These are phyloP conservation scores for Vickermania spadyakhi DNA, from an alignment of 208 protist species.

Conservation along the genomic window DNA sequence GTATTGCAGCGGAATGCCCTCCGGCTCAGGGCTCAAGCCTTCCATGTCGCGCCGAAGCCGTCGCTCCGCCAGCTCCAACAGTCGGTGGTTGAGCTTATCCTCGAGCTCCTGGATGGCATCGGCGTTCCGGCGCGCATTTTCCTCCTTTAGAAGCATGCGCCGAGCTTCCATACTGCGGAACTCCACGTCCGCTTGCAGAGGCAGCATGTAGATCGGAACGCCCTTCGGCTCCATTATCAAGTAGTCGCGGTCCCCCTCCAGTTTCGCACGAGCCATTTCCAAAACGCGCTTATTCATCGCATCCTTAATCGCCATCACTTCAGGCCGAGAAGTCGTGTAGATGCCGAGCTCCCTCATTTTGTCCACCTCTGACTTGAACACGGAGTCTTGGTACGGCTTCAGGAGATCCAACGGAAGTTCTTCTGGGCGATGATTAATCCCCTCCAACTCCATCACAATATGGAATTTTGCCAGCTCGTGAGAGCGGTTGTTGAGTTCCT, in stretches of 20 bases:
- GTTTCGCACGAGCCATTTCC: slow-evolving; percentile 48
- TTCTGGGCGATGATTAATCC: slow-evolving; percentile 24
- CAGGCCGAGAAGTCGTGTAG: background rate
- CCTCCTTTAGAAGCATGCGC: slow-evolving; percentile 47
- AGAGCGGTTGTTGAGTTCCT: slow-evolving; percentile 36
- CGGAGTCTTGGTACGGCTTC: slow-evolving; percentile 41
- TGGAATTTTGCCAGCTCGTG: slow-evolving; percentile 34
- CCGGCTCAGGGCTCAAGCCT: slow-evolving; percentile 23
- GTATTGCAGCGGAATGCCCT: slow-evolving; percentile 21
- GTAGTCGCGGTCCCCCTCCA: slow-evolving; percentile 63
- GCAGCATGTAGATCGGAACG: slow-evolving; percentile 53
- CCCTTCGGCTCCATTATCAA: slow-evolving; percentile 64
- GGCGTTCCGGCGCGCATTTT: slow-evolving; percentile 39
- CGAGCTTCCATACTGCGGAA: slow-evolving; percentile 38
- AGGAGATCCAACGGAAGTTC: slow-evolving; percentile 46
- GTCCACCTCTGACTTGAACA: slow-evolving; percentile 28
- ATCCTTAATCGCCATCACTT: background rate
- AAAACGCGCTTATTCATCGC: slow-evolving; percentile 71
- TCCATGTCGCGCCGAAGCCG: slow-evolving; percentile 21
- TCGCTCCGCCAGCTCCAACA: slow-evolving; percentile 32
- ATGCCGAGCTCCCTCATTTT: slow-evolving; percentile 20
- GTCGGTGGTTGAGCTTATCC: slow-evolving; percentile 50
- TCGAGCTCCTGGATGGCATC: slow-evolving; percentile 43
- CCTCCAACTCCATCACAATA: slow-evolving; percentile 41
- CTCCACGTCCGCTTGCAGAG: slow-evolving; percentile 21